Base-by-base conservation (phyloP, 1,284 basidiomycete species). In the Moniliella sp. region DNA sequence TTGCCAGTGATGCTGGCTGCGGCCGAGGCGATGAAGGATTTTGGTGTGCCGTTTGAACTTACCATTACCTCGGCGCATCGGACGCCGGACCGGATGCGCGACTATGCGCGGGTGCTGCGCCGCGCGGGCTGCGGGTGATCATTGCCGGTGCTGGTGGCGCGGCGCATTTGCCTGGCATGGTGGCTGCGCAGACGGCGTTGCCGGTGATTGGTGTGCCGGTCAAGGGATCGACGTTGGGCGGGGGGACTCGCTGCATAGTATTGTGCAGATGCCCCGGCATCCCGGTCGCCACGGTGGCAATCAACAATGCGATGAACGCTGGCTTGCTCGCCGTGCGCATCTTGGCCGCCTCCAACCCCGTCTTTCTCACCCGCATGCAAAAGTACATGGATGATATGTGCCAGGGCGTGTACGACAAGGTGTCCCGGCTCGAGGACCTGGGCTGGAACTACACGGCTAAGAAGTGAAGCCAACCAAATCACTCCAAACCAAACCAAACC, bases 181-280 rank as follows among this genome's bases (percentile, higher is more conserved):
- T 94, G 0, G 86, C 86, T 2, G 76, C 80, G 10, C 76, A 93
- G 73, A 93, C 86, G 0, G 68, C 74, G 1, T 63, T 97, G 33
- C 88, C 91, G 0, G 83, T 99, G 2, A 75, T 99, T 28, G 88
- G 91, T 16, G 88, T 99, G 0, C 88, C 88, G 1, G 86, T 99
- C 35, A 93, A 88, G 60, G 86, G 82, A 9, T 84, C 80, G 60
- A 72, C 75, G 0, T 67, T 97, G 14, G 88, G 93, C 61, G 88
- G 88, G 3, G 84, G 0, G 88, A 97, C 63, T 84, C 82, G 14
- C 64, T 99, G 45, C 76, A 93, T 61, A 86, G 80, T 57, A 97
- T 99, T 48, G 82, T 99, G 8, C 88, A 97, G 66, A 99, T 99
- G 88, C 88, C 88, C n/a, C 28, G 91, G 88, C 15, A 80, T 97